Percentiles rank a stretch among this genome's conserved stretches.
phyloP scores from a whole-genome alignment of 345 rosid species.

The Noccaea bulbosa region DNA sequence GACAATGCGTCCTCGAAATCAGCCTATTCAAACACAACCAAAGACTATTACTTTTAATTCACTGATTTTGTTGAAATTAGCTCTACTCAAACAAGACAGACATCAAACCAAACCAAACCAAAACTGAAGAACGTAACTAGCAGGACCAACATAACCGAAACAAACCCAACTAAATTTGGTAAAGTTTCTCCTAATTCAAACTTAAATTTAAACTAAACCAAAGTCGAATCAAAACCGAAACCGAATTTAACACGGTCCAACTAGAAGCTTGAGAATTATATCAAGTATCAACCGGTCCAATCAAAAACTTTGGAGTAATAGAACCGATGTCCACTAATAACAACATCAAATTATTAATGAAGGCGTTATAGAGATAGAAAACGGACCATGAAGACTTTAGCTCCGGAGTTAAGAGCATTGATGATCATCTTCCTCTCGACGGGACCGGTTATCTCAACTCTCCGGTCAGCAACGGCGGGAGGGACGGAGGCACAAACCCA shows the following conservation, averaged over 20 bases:
- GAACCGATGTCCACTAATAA: neutral
- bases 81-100: neutral
- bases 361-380: constrained; percentile 2
- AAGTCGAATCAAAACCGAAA: neutral
- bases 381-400: constrained; percentile 89
- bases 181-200: neutral
- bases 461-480: constrained; percentile 71
- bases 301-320: too few relatives aligned
- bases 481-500: constrained; percentile 82
- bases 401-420: constrained; percentile 94
- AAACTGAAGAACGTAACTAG: neutral
- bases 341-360: neutral
- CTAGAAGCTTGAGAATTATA: neutral
- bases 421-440: constrained; percentile 96
- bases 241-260: neutral
- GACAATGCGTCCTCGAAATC: constrained; percentile 94
- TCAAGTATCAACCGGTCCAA: neutral
- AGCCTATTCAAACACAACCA: constrained; percentile 51
- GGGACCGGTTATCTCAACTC: constrained; percentile 90
- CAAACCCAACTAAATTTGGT: neutral
- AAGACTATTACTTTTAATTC: too few relatives aligned
- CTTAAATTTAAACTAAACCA: neutral
- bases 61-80: neutral
- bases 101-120: neutral
- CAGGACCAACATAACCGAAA: neutral